These are phyloP conservation scores for Leccinum barrowsii DNA, from an alignment of 768 basidiomycete species.

Conservation along the genomic window DNA sequence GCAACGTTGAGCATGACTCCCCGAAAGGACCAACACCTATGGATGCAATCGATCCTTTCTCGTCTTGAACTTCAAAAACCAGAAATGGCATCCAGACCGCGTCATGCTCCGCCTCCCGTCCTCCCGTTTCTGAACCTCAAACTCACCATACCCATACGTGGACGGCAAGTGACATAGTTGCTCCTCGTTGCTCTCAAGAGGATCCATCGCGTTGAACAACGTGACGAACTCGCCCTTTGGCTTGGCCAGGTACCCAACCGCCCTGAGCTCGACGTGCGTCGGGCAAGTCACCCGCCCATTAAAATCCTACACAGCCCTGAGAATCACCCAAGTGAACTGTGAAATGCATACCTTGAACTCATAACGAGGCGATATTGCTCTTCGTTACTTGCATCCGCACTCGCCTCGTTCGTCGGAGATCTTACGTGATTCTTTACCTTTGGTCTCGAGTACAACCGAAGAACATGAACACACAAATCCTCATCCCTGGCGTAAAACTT, in stretches of 20 bases:
- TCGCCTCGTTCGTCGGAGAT: constrained; percentile 35
- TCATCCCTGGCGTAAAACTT: no score
- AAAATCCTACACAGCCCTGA: neutral
- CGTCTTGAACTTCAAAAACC: constrained; percentile 44
- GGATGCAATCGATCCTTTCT: constrained; percentile 32
- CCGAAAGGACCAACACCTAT: constrained; percentile 31
- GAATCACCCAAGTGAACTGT: constrained; percentile 54
- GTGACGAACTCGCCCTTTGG: constrained; percentile 67
- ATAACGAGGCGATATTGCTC: constrained; percentile 59
- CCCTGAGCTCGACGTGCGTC: constrained; percentile 56
- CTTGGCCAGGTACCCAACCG: constrained; percentile 72
- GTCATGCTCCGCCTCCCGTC: constrained; percentile 57
- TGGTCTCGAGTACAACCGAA: neutral
- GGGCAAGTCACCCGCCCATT: neutral
- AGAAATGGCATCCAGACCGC: constrained; percentile 52
- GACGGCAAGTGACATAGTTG: constrained; percentile 49
- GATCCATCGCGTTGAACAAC: constrained; percentile 66
- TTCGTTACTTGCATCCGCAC: constrained; percentile 55
- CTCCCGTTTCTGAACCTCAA: constrained; percentile 39
- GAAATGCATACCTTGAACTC: constrained; percentile 58
- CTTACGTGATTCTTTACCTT: constrained; percentile 6
- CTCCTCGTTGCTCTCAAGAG: constrained; percentile 43
- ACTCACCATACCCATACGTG: constrained; percentile 61
- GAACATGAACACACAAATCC: neutral
- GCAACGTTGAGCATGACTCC: neutral